Evolutionary conservation across 2,329 filamentous ascomycete species (phyloP).

Genomic region (Colletotrichum simmondsii): DNA sequence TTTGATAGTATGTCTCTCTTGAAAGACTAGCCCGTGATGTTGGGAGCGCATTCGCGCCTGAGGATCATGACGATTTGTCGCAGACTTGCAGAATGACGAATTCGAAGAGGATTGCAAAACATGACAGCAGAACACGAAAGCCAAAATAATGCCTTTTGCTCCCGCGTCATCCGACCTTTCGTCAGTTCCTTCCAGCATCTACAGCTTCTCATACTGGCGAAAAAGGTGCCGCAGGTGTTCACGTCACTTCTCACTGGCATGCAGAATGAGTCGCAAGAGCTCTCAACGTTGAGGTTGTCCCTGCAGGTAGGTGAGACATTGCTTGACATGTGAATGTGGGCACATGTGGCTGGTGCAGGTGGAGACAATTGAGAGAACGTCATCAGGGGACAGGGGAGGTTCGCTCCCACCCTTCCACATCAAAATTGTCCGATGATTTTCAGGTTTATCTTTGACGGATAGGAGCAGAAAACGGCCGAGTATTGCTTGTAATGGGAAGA

Average conservation of each 20-base stretch:
- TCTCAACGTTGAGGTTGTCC: constrained; percentile 26
- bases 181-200: background rate
- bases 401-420: background rate
- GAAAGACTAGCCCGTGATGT: background rate
- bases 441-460: constrained; percentile 4
- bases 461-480: background rate
- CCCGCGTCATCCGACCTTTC: background rate
- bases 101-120: background rate
- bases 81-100: background rate
- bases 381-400: background rate
- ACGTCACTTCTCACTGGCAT: constrained; percentile 3
- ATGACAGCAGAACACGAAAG: background rate
- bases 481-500: background rate
- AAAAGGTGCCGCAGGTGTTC: background rate
- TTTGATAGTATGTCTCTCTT: background rate
- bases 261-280: background rate
- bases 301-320: constrained; percentile 17
- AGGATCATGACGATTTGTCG: background rate
- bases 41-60: background rate
- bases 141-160: background rate
- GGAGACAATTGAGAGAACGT: background rate
- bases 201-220: background rate
- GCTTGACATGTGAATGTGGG: constrained; percentile 33
- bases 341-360: constrained; percentile 18
- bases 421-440: constrained; percentile 14